Evolutionary conservation across 768 basidiomycete species (phyloP), one percentile per base, ranked within the genome.

Genomic region (Lanmaoa pseudosensibilis): DNA sequence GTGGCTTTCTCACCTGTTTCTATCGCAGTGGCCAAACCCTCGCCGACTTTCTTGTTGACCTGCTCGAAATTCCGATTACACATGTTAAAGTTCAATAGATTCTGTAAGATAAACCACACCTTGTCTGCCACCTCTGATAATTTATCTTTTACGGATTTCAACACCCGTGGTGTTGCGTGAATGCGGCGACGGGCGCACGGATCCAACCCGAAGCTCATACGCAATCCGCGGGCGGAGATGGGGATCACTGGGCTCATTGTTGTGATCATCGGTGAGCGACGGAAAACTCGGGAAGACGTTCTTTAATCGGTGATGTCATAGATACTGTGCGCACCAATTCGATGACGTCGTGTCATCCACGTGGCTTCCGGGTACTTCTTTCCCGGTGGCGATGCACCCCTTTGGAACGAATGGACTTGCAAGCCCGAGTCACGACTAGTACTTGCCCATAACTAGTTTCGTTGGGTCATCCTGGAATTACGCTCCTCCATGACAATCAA

Each of bases 41-140:
- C 33, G 4, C 77, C 78, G 21, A 75, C 71, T 25, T 66, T 68
- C 60, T 72, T 77, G 68, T 77, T 80, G 18, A 78, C 70, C 75
- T 78, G 53, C 33, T 37, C 33, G 37, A 44, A 11, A 12, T 45
- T 1, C 10, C n/a, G 30, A 57, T 19, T 30, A 37, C 16, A 46
- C 21, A 27, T 36, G 46, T 9, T 8, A 15, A 38, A 19, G 19
- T 5, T 30, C 36, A n/a, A 18, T 25, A 8, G 13, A 16, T 12
- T 5, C 10, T 12, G 11, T 44, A n/a, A 23, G 23, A 55, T 5
- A 30, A 36, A 15, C 39, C 66, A 30, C 23, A 77, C 76, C 64
- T 73, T 74, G 50, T 72, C 67, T 21, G 75, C 75, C 9, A 74
- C 69, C 34, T 76, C 73, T 32, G 73, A 66, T 47, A 75, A 71